Base-by-base conservation (phyloP, 805 yeast genomes). In the Spathaspora boniae region DNA sequence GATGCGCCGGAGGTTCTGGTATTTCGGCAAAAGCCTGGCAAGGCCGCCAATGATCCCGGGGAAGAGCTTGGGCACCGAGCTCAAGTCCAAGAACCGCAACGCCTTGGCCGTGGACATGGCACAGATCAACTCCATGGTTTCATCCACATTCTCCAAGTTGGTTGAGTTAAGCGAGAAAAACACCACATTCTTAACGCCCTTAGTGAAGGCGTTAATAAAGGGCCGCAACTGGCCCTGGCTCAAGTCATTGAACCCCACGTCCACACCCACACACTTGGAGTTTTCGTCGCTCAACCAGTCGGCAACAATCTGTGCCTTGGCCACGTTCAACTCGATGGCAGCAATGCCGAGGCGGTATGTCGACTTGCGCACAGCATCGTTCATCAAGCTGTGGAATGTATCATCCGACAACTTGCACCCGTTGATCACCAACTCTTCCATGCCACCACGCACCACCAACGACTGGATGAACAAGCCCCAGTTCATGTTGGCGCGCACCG, bases 291-390 rank as follows among this genome's bases (percentile, higher is more conserved):
- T 56, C 21, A 76, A 62, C 81, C 81, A 76, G 24, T 63, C 52
- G 6, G 75, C 65, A 27, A 76, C 55, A 12, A 64, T 48, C 22
- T 59, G 46, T 17, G 72, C 56, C 43, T 75, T 74, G 19, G 50
- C 50, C 4, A 47, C 26, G 43, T 72, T 71, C 33, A 76, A 51
- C 32, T 70, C 74, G n/a, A 69, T 69, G 2, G 74, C 62, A 0
- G 81, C 82, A 15, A 76, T 57, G 3, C 82, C 81, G 18, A 76
- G 51, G 40, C 81, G 55, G 51, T 63, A 65, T 1, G 82, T 76
- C 11, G 62, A 55, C 16, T 62, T 41, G 9, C 50, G 44, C 9
- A 75, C 56, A 0, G 77, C 76, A 16, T 55, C 57, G 6, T 54
- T 54, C 16, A 76, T 60, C 29, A 76, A 56, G 6, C 56, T 52